These are phyloP conservation scores for Kodamaea anthophila DNA, from an alignment of 1,139 yeast species.

Conservation along the genomic window DNA sequence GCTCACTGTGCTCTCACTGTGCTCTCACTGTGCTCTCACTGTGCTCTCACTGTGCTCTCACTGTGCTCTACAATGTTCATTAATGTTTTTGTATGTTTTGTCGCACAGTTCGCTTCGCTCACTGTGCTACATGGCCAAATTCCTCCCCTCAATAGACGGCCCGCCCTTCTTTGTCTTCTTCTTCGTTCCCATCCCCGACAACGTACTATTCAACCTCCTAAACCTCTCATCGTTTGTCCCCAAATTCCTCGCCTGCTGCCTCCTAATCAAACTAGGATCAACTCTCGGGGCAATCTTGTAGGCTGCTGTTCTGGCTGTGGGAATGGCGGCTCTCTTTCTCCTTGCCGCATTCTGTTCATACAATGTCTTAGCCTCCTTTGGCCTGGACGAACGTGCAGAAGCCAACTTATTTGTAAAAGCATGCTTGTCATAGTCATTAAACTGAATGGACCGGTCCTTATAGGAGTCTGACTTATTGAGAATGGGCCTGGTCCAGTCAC, in stretches of 20 bases:
- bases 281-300: constrained; percentile 88
- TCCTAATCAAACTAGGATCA: constrained; percentile 38
- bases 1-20: too few relatives aligned
- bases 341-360: constrained; percentile 92
- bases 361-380: constrained; percentile 47
- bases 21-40: too few relatives aligned
- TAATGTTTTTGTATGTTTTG: too few relatives aligned
- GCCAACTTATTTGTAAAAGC: constrained; percentile 45
- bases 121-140: constrained; percentile 35
- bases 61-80: too few relatives aligned
- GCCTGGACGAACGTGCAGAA: constrained; percentile 24
- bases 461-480: constrained; percentile 94
- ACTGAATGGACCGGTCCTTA: constrained; percentile 75
- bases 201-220: constrained; percentile 59
- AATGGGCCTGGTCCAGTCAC: constrained; percentile 98
- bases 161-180: constrained; percentile 57
- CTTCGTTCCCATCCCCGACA: constrained; percentile 39
- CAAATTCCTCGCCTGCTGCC: constrained; percentile 35
- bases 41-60: too few relatives aligned
- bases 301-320: constrained; percentile 81
- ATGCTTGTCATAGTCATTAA: constrained; percentile 63
- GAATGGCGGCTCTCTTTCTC: constrained; percentile 91
- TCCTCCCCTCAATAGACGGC: constrained; percentile 77
- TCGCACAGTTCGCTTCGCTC: not conserved
- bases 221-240: constrained; percentile 72